phyloP scores from a whole-genome alignment of 108 stramenopile species.

The Licmophora abbreviata region DNA sequence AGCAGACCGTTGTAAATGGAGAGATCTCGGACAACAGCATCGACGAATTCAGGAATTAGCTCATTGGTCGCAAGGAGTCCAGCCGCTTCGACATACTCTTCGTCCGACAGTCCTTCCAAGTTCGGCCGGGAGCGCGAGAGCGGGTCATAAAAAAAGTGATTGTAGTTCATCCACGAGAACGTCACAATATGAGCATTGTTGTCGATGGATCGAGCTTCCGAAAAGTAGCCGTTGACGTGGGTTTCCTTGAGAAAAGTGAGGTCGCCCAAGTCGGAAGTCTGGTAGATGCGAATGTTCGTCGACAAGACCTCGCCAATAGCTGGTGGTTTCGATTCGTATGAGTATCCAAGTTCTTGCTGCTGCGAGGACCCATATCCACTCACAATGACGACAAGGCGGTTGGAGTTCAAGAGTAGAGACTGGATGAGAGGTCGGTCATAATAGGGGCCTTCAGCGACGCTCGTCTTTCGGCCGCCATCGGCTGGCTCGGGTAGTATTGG shows the following conservation, averaged over 20 bases:
- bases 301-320: too few species aligned
- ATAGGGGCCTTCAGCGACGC: too few species aligned
- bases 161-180: constrained; percentile 9
- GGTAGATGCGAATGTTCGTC: too few species aligned
- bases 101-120: constrained; percentile 15
- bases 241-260: too few species aligned
- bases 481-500: too few species aligned
- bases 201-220: constrained; percentile 17
- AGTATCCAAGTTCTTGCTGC: too few species aligned
- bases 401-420: neutral
- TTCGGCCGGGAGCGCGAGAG: constrained; percentile 13
- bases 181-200: constrained; percentile 25
- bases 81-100: constrained; percentile 19
- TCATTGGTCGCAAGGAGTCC: constrained; percentile 10
- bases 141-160: constrained; percentile 13
- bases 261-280: too few species aligned
- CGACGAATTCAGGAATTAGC: constrained; percentile 20
- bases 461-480: too few species aligned
- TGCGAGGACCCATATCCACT: neutral
- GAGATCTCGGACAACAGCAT: constrained; percentile 1
- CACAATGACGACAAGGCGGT: constrained; percentile 3
- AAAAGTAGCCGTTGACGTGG: too few species aligned
- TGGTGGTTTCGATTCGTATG: too few species aligned
- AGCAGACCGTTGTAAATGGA: neutral
- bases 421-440: too few species aligned